Evolutionary conservation across 192 early-diverging fungal species (phyloP).

Genomic region (Coemansia sp.): DNA sequence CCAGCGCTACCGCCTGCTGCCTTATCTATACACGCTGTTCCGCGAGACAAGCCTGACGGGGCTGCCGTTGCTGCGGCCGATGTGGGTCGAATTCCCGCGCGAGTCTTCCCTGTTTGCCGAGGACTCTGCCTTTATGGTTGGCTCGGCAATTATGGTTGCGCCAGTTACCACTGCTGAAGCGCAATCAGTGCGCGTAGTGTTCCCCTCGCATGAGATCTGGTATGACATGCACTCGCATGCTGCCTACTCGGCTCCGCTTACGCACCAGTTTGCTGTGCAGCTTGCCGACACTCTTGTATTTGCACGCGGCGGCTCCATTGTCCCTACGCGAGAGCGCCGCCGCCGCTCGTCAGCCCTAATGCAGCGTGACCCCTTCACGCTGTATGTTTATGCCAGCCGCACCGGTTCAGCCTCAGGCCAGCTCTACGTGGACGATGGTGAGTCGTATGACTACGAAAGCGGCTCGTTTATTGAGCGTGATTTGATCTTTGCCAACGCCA

Average conservation of each 20-base stretch:
- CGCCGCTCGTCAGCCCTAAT: slow-evolving; percentile 80
- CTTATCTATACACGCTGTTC: slow-evolving; percentile 93
- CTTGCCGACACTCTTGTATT: slow-evolving; percentile 76
- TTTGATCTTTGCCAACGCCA: slow-evolving; percentile 28
- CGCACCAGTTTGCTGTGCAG: slow-evolving; percentile 66
- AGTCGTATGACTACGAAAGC: slow-evolving; percentile 66
- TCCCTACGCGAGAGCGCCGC: slow-evolving; percentile 80
- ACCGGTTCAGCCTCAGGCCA: slow-evolving; percentile 68
- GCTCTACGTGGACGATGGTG: slow-evolving; percentile 93
- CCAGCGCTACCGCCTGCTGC: slow-evolving; percentile 83
- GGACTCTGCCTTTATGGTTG: slow-evolving; percentile 91
- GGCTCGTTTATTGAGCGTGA: slow-evolving; percentile 68
- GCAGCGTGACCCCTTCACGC: slow-evolving; percentile 86
- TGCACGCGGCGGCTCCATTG: slow-evolving; percentile 85
- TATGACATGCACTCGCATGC: slow-evolving; percentile 56
- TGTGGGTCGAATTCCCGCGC: slow-evolving; percentile 86
- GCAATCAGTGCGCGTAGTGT: slow-evolving; percentile 61
- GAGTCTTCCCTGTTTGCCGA: slow-evolving; percentile 76
- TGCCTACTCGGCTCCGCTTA: slow-evolving; percentile 30
- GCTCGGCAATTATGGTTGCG: slow-evolving; percentile 73
- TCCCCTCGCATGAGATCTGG: slow-evolving; percentile 71
- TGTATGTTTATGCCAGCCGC: slow-evolving; percentile 76
- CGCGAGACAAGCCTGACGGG: slow-evolving; percentile 73
- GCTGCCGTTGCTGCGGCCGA: slow-evolving; percentile 81
- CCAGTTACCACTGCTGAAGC: slow-evolving; percentile 58